Conservation (phyloP, 805 yeast genomes). For the Candida palmyrensis region DNA sequence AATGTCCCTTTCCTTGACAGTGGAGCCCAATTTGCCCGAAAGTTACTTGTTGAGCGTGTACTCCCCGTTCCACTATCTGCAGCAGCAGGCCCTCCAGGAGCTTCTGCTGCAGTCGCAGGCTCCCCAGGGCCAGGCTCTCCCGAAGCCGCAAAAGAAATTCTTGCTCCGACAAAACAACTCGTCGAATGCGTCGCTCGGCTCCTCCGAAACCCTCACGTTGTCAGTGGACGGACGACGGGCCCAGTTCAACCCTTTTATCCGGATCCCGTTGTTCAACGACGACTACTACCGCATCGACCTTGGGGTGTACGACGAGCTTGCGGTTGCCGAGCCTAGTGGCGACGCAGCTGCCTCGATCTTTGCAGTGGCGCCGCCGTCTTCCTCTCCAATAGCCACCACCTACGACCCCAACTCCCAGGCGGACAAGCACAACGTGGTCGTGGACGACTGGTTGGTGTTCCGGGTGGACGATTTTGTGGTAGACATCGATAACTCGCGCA, state of each 20-base stretch:
- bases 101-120: background rate
- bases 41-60: constrained; percentile 17
- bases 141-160: constrained; percentile 5
- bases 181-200: constrained; percentile 20
- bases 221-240: background rate
- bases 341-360: background rate
- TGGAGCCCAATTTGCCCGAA: constrained; percentile 57
- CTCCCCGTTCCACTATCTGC: background rate
- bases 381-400: constrained; percentile 3
- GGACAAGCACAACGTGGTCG: constrained; percentile 18
- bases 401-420: constrained; percentile 9
- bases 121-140: no score
- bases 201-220: constrained; percentile 15
- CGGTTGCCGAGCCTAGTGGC: constrained; percentile 2
- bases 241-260: constrained; percentile 3
- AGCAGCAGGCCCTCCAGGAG: constrained; percentile 3
- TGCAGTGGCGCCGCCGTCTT: background rate
- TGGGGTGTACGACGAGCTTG: constrained; percentile 30
- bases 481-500: constrained; percentile 21
- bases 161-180: constrained; percentile 10
- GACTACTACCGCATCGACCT: constrained; percentile 28
- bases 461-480: constrained; percentile 31
- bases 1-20: constrained; percentile 57
- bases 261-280: constrained; percentile 32
- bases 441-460: constrained; percentile 29